Conservation (phyloP, 768 basidiomycete genomes). For the Leccinum aurantiacum region DNA sequence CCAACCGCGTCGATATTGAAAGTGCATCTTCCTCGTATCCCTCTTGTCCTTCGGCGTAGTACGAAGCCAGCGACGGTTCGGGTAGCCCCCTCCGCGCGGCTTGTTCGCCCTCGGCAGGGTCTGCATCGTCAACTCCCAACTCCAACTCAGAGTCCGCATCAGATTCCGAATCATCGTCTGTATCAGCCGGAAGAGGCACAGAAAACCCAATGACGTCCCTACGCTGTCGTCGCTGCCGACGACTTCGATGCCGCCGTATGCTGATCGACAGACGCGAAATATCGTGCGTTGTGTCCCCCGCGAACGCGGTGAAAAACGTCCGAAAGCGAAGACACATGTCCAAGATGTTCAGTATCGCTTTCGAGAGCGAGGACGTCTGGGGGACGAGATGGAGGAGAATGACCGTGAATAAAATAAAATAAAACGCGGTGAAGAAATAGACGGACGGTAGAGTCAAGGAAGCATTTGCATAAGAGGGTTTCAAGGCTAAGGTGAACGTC, state of each 20-base stretch:
- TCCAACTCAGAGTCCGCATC: slow-evolving; percentile 33
- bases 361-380: slow-evolving; percentile 64
- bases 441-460: slow-evolving; percentile 61
- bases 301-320: slow-evolving; percentile 58
- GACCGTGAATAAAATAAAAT: neutral
- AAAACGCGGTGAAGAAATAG: neutral
- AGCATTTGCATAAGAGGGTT: slow-evolving; percentile 58
- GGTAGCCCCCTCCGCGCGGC: slow-evolving; percentile 17
- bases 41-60: slow-evolving; percentile 19
- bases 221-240: slow-evolving; percentile 53
- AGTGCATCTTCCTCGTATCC: slow-evolving; percentile 39
- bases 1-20: slow-evolving; percentile 44
- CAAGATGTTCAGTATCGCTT: slow-evolving; percentile 64
- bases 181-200: slow-evolving; percentile 27
- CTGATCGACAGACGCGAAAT: slow-evolving; percentile 48
- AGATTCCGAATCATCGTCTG: slow-evolving; percentile 36
- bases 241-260: slow-evolving; percentile 61
- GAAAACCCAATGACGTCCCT: slow-evolving; percentile 65
- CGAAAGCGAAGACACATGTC: slow-evolving; percentile 76
- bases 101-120: slow-evolving; percentile 4
- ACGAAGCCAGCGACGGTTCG: slow-evolving; percentile 34
- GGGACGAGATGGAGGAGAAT: neutral
- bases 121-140: neutral
- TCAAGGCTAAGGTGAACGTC: slow-evolving; percentile 46
- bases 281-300: slow-evolving; percentile 63